Evolutionary conservation across 352 stramenopile species (phyloP).

Genomic region (Thalassiosira hispida): DNA sequence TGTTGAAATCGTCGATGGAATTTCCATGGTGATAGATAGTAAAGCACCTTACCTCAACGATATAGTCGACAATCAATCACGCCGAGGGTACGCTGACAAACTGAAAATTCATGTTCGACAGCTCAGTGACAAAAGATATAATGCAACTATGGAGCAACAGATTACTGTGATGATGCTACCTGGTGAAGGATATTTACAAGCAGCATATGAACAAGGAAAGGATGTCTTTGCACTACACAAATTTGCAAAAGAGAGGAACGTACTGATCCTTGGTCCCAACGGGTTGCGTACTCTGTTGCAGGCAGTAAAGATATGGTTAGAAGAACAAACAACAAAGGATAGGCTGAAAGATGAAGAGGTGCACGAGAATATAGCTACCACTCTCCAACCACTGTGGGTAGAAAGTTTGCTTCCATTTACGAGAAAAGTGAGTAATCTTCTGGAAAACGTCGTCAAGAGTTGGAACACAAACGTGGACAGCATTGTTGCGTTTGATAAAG

Average conservation of each 20-base stretch:
- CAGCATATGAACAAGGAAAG: constrained; percentile 19
- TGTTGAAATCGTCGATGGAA: constrained; percentile 6
- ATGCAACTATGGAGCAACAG: not conserved
- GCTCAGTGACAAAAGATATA: constrained; percentile 14
- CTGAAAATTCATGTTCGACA: constrained; percentile 15
- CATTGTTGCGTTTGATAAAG: constrained; percentile 11
- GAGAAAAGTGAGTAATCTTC: constrained; percentile 2
- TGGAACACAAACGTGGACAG: constrained; percentile 20
- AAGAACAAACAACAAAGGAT: constrained; percentile 8
- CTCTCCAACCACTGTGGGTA: constrained; percentile 17
- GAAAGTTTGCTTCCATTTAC: constrained; percentile 3
- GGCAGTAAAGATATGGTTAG: constrained; percentile 18
- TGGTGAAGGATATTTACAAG: constrained; percentile 15
- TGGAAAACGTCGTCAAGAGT: constrained; percentile 4
- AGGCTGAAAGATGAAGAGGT: constrained; percentile 11
- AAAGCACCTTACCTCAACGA: constrained; percentile 7
- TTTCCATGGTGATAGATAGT: constrained; percentile 16
- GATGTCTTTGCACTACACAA: constrained; percentile 13
- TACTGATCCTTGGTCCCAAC: constrained; percentile 10
- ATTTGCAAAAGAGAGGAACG: constrained; percentile 13
- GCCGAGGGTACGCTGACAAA: constrained; percentile 12
- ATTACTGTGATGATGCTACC: constrained; percentile 21
- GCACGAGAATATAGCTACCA: constrained; percentile 13
- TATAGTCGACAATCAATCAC: not conserved
- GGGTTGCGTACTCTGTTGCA: constrained; percentile 13